Base-by-base conservation (phyloP, 495 filamentous ascomycete genomes). In the Aspergillus mulundensis region DNA sequence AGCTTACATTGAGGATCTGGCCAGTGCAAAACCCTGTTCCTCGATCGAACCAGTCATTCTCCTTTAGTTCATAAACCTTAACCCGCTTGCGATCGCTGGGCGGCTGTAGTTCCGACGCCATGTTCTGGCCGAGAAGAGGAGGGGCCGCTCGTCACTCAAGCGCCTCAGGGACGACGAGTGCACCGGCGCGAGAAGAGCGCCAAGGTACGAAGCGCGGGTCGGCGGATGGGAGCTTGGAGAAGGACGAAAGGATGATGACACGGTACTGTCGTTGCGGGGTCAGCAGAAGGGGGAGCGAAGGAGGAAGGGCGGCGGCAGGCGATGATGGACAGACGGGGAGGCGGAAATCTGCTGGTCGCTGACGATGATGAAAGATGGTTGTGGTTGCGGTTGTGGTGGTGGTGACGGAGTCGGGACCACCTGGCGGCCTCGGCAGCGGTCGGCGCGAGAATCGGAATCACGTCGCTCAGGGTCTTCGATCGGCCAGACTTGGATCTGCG, bases 11-110 rank as follows among this genome's bases (percentile, higher is more conserved):
- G 47, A 86, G 73, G 56, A 89, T 83, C 60, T 83, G 81, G 21
- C 90, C 91, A 21, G 81, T 88, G 71, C 94, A 98, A 71, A 97
- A 97, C 43, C 94, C 94, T 18, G 94, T 98, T 49, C 94, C 94
- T 57, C 95, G 81, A 75, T 98, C 94, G 69, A 91, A 96, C 94
- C 94, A 98, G 81, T 98, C 95, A 81, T 94, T 96, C 73, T 96
- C 90, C 64, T 87, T 89, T 59, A 98, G 82, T 76, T 98, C 94
- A 72, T 98, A 98, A 63, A 98, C 94, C 79, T 98, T 98, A 63
- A 98, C 94, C 79, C 94, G 88, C 80, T 92, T 95, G 81, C 88
- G 90, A 73, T 92, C 89, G 77, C 87, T 85, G 66, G 85, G 75
- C 66, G 87, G 82, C 72, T 87, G 86, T 77, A 90, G 83, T 65